Percentiles rank a stretch among this genome's conserved stretches.
These are phyloP conservation scores for Diphasiastrum complanatum DNA, from an alignment of 83 land plant species.

Conservation along the genomic window DNA sequence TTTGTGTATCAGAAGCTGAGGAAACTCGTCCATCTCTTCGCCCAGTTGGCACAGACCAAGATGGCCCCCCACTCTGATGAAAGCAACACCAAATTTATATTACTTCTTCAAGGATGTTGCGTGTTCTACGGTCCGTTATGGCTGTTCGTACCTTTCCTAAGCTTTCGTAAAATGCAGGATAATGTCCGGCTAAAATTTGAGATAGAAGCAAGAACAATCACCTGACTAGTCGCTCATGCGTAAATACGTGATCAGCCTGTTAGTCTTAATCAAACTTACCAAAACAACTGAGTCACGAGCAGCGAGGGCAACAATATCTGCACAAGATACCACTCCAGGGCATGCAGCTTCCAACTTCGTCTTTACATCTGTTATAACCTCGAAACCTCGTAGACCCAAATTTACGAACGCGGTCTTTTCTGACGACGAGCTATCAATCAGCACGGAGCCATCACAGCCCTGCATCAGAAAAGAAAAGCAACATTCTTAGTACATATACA, in stretches of 20 bases:
- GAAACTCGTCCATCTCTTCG: slow-evolving; percentile 52
- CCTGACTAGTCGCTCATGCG: no score
- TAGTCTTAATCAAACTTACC: slow-evolving; percentile 11
- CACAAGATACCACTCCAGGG: slow-evolving; percentile 27
- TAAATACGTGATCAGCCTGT: no score
- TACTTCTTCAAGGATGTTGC: no score
- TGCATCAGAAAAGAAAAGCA: no score
- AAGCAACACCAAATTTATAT: no score
- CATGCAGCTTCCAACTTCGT: slow-evolving; percentile 20
- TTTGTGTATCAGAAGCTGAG: slow-evolving; percentile 22
- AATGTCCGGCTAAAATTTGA: no score
- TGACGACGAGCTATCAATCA: slow-evolving; percentile 3
- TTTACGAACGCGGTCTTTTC: slow-evolving; percentile 1
- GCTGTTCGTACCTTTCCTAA: no score
- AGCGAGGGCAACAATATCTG: slow-evolving; percentile 24
- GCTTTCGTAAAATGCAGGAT: no score
- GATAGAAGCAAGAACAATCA: no score
- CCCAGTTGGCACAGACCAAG: slow-evolving; percentile 43
- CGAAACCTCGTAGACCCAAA: slow-evolving; percentile 14
- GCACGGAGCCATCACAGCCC: slow-evolving; percentile 17
- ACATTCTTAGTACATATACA: no score
- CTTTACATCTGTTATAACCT: slow-evolving; percentile 23
- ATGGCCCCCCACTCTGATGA: slow-evolving; percentile 49
- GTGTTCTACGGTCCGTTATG: no score
- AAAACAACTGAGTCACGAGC: slow-evolving; percentile 20